phyloP scores from a whole-genome alignment of 2,329 filamentous ascomycete species.

The Diaporthe capsici region DNA sequence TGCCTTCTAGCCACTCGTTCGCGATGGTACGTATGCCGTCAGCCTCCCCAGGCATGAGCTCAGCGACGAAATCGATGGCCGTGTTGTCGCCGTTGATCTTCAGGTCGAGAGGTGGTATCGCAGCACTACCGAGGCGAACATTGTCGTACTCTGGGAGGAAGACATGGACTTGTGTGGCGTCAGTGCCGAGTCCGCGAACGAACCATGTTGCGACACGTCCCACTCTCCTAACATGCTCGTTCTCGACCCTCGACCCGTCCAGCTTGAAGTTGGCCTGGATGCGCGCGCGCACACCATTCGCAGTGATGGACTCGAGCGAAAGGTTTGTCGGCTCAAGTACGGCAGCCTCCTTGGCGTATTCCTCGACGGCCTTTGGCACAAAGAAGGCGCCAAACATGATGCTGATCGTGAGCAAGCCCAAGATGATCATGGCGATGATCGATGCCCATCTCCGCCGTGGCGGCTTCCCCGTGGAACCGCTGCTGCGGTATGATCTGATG shows the following conservation, averaged over 20 bases:
- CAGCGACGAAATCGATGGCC: constrained; percentile 82
- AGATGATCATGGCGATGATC: constrained; percentile 76
- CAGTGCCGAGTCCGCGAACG: constrained; percentile 80
- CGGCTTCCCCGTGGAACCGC: constrained; percentile 50
- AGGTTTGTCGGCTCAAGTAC: constrained; percentile 87
- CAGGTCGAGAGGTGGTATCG: constrained; percentile 81
- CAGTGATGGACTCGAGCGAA: constrained; percentile 87
- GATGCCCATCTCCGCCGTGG: constrained; percentile 79
- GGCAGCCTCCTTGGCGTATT: constrained; percentile 87
- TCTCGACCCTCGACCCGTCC: constrained; percentile 81
- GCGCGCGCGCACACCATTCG: constrained; percentile 81
- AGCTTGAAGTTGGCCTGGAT: constrained; percentile 87
- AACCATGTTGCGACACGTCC: constrained; percentile 86
- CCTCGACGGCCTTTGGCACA: constrained; percentile 82
- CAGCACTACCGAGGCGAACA: constrained; percentile 81
- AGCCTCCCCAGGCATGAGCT: constrained; percentile 81
- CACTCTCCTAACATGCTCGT: constrained; percentile 79
- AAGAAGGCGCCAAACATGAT: constrained; percentile 87
- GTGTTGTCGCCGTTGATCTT: constrained; percentile 85
- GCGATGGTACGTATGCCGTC: constrained; percentile 84
- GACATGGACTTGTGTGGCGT: constrained; percentile 79
- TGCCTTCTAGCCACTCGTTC: constrained; percentile 90
- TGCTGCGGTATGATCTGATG: constrained; percentile 47
- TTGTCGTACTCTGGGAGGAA: constrained; percentile 88
- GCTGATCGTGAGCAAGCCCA: constrained; percentile 73